A percentile compares a stretch with the other conserved stretches of the same genome.
Evolutionary conservation across 495 filamentous ascomycete genomes (phyloP).

Genomic region (Tuber indicum): DNA sequence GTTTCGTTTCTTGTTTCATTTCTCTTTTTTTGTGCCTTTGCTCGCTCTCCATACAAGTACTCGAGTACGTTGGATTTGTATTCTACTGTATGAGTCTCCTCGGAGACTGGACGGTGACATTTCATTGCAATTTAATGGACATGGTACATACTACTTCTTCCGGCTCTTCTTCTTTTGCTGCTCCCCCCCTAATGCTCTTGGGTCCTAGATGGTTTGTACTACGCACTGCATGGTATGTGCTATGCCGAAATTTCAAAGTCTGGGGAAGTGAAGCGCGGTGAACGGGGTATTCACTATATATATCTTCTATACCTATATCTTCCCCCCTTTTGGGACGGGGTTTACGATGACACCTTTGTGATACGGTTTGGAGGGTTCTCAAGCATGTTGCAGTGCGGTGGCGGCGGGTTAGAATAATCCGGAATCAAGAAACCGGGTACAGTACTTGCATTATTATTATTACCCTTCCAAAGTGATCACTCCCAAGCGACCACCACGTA

Average conservation of each 20-base stretch:
- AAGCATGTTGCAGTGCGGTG: background rate
- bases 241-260: background rate
- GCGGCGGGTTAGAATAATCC: background rate
- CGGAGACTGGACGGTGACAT: background rate
- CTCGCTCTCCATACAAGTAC: background rate
- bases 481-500: background rate
- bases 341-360: no score
- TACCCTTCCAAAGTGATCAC: background rate
- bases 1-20: background rate
- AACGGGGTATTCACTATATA: background rate
- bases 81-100: background rate
- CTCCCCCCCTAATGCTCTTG: background rate
- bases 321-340: background rate
- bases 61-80: background rate
- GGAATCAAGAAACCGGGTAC: background rate
- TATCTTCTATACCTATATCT: no score
- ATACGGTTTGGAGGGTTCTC: background rate
- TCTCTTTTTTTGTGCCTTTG: background rate
- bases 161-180: background rate
- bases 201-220: background rate
- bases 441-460: background rate
- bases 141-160: background rate
- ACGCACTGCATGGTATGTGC: background rate
- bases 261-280: background rate
- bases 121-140: background rate